A percentile compares a stretch with the other conserved stretches of the same genome.
Conservation (phyloP, 345 rosid species). For the Jatropha curcas region DNA sequence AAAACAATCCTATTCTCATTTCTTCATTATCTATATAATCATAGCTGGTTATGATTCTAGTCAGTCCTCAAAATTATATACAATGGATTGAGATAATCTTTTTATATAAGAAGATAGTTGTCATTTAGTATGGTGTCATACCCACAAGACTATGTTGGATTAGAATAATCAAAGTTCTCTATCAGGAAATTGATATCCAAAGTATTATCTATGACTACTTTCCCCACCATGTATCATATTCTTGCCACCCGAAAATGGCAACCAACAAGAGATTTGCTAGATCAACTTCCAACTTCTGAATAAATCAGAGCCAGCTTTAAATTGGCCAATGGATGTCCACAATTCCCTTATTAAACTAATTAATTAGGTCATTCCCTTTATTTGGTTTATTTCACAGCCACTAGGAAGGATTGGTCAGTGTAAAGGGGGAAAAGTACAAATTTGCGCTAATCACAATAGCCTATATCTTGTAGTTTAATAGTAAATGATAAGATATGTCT, state of each 20-base stretch:
- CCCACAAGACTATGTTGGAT: conserved; percentile 1
- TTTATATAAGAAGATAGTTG: neutral
- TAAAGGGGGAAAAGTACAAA: conserved; percentile 35
- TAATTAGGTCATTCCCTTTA: conserved; percentile 15
- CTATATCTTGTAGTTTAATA: conserved; percentile 11
- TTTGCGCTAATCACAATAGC: conserved; percentile 27
- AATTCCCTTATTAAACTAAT: conserved; percentile 28
- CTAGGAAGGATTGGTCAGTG: conserved; percentile 23
- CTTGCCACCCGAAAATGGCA: conserved; percentile 15
- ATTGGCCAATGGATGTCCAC: conserved; percentile 52
- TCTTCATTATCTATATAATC: neutral
- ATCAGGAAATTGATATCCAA: neutral
- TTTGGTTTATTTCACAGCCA: conserved; percentile 34
- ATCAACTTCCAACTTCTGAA: conserved; percentile 25
- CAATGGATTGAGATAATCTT: neutral
- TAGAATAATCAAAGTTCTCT: neutral
- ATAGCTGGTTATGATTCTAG: neutral
- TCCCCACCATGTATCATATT: conserved; percentile 1
- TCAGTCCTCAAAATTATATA: neutral
- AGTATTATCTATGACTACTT: neutral
- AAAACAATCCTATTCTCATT: neutral
- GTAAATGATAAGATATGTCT: conserved; percentile 6
- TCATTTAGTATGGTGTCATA: neutral
- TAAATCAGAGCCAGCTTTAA: conserved; percentile 16
- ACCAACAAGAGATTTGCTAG: conserved; percentile 22